A percentile compares a stretch with the other conserved stretches of the same genome.
These are phyloP conservation scores for Neurospora intermedia DNA, from an alignment of 495 filamentous ascomycete species.

Conservation along the genomic window DNA sequence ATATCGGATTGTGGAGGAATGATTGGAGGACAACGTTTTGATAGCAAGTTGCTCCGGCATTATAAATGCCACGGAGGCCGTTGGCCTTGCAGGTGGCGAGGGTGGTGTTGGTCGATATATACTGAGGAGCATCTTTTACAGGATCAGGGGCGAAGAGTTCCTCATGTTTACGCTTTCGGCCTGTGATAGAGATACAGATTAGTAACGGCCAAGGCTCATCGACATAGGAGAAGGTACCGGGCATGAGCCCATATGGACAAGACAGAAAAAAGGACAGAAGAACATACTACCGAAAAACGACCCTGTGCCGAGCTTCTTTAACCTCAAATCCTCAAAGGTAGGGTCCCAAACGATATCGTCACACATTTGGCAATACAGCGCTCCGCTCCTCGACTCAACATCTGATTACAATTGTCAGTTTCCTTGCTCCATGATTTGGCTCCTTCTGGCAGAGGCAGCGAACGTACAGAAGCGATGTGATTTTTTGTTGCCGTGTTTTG, in stretches of 20 bases:
- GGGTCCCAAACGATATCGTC: conserved; percentile 83
- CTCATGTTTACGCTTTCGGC: conserved; percentile 50
- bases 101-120: conserved; percentile 49
- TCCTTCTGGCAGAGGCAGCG: background rate
- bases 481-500: conserved; percentile 47
- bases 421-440: background rate
- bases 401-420: conserved; percentile 38
- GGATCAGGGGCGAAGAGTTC: conserved; percentile 42
- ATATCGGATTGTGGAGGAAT: conserved; percentile 76
- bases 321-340: conserved; percentile 59
- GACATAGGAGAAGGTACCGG: background rate
- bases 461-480: conserved; percentile 55
- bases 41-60: conserved; percentile 89
- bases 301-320: conserved; percentile 46
- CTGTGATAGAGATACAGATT: conserved; percentile 6
- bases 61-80: conserved; percentile 79
- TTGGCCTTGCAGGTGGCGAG: conserved; percentile 57
- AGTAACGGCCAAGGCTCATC: background rate
- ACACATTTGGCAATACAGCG: conserved; percentile 74
- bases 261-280: background rate
- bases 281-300: conserved; percentile 32
- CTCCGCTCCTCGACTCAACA: conserved; percentile 69
- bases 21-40: conserved; percentile 85
- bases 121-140: conserved; percentile 47
- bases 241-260: background rate